Base-by-base conservation (phyloP, 305 asterid species). In the Ajuga reptans region DNA sequence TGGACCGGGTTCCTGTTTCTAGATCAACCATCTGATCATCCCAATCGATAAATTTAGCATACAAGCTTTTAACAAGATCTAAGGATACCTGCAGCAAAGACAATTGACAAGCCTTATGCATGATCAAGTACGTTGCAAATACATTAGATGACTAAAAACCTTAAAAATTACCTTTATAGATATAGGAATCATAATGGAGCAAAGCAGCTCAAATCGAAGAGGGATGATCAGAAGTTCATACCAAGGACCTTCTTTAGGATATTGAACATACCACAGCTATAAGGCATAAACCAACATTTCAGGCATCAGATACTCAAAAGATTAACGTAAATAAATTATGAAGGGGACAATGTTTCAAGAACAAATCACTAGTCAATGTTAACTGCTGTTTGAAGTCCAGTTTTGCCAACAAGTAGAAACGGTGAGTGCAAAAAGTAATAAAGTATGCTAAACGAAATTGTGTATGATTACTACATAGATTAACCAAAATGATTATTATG, bases 181-280 rank as follows among this genome's bases (percentile, higher is more conserved):
- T 78, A 93, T 93, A 69, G 98, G 98, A 78, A 93, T 93, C 98
- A 93, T 93, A 73, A 93, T 93, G 72, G 98, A 93, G 84, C 98
- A 93, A 62, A 93, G 95, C 79, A 93, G 94, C 80, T 93, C 97
- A 80, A 93, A 93, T 29, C 98, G 97, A 66, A 93, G 88, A 78
- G 98, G 98, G 85, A 90, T 93, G 80, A 93, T 72, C 72, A 93
- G 84, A 77, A 93, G 88, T 76, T 93, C 98, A 59, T 93, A 93
- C 98, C 98, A 93, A 68, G 96, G 98, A 72, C 96, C 95, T 87
- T 90, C 94, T 61, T 70, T 81, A 75, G 97, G 98, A 82, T 93
- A 93, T 66, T 71, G 80, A 50, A 90, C 98, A 81, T 93, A 93
- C 98, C 98, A 93, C 75, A 85, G 85, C 98, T 92, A 66, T 86